Evolutionary conservation across 208 protist species (phyloP), one percentile per base, ranked within the genome.

Genomic region (Trichomonas tenax): DNA sequence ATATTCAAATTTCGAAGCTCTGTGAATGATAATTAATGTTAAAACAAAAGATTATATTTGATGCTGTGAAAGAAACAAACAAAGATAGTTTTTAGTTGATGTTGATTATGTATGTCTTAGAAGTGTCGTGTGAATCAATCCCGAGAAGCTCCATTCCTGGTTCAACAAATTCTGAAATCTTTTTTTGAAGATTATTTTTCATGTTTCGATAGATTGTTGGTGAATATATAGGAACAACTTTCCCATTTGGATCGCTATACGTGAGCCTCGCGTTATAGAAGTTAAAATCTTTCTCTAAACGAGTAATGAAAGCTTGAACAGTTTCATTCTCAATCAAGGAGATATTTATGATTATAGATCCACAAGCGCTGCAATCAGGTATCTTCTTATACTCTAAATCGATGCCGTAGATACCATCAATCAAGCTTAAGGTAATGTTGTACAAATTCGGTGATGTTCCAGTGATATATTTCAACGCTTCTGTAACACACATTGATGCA

Each of bases 401-500:
- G 8, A n/a, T n/a, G 1, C 58, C 58, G 26, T 72, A 72, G 26
- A 72, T 72, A 26, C 58, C 15, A 38, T 93, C 86, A 17, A 8
- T 41, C 10, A 0, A 40, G 38, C 14, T 38, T 38, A 93, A 38
- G 1, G 46, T 9, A 93, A 48, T 58, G 15, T 93, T 93, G 0
- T 51, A 8, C 9, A 93, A n/a, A 34, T 48, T 93, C 38, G 40
- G 31, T 51, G 23, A 23, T 38, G 6, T 93, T 3, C 26, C 14
- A 10, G 82, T 89, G 15, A 89, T 4, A 89, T 89, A 89, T 46
- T 89, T 89, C 40, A 89, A 89, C 17, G 40, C 82, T 31, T 89
- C 82, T 44, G 82, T 89, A 3, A 21, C 17, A 31, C 82, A 89
- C 41, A n/a, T 9, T 31, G 82, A n/a, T 26, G 98, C 98, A 38